These are phyloP conservation scores for Niveomyces coronatus DNA, from an alignment of 2,329 filamentous ascomycete species.

Conservation along the genomic window DNA sequence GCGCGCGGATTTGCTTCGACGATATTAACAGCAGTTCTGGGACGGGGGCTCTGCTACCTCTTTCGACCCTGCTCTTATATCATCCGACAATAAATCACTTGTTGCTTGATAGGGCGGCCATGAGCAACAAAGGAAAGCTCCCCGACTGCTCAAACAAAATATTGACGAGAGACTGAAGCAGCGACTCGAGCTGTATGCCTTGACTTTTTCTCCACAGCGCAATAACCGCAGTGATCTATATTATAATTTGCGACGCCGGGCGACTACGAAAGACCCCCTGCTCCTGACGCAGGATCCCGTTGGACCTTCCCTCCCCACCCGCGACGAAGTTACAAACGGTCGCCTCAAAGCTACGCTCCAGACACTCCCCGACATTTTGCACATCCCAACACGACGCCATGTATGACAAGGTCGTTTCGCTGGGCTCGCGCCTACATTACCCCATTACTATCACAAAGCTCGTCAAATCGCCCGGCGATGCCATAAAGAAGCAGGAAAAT, in stretches of 20 bases:
- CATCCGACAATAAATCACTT: too few relatives aligned
- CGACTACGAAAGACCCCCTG: background rate
- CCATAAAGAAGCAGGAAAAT: slow-evolving; percentile 63
- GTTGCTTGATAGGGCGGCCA: background rate
- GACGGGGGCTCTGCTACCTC: too few relatives aligned
- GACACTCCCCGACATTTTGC: slow-evolving; percentile 3
- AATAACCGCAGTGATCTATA: background rate
- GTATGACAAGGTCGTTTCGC: slow-evolving; percentile 33
- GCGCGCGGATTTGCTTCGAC: too few relatives aligned
- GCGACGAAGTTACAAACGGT: too few relatives aligned
- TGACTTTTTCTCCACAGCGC: background rate
- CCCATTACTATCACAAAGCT: slow-evolving; percentile 87
- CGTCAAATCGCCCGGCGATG: slow-evolving; percentile 64
- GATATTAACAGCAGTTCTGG: too few relatives aligned
- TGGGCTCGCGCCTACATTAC: slow-evolving; percentile 66
- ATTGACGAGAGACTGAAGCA: background rate
- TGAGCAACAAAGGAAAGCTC: slow-evolving; percentile 7
- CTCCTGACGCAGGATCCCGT: slow-evolving; percentile 1
- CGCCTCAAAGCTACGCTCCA: slow-evolving; percentile 1
- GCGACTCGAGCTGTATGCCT: background rate
- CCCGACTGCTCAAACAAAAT: slow-evolving; percentile 4
- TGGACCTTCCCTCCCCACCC: too few relatives aligned
- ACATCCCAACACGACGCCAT: slow-evolving; percentile 15
- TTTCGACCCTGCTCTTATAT: too few relatives aligned
- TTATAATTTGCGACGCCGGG: background rate